These are phyloP conservation scores for Ananas comosus DNA, from an alignment of 176 grass and related monocot genomes.

Conservation along the genomic window DNA sequence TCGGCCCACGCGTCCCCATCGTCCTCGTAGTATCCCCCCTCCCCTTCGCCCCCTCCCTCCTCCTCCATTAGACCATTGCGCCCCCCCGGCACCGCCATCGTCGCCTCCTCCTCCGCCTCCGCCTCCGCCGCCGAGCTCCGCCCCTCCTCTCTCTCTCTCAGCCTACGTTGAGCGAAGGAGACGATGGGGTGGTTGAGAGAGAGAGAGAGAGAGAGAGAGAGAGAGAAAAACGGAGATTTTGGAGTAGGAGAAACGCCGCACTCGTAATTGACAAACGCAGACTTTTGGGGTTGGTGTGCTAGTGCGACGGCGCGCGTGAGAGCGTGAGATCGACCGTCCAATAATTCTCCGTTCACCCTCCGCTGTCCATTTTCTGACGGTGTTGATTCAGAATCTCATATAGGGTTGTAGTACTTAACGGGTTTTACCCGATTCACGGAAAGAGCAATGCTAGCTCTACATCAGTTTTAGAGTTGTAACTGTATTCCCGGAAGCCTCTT, in stretches of 20 bases:
- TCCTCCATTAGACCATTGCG: slow-evolving; percentile 34
- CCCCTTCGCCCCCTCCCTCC: slow-evolving; percentile 21
- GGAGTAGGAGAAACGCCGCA: not conserved
- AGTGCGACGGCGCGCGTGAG: too few relatives aligned
- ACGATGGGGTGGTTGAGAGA: slow-evolving; percentile 1
- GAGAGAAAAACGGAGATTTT: not conserved
- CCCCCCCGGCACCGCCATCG: slow-evolving; percentile 42
- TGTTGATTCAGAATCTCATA: not conserved
- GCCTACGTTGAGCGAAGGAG: not conserved
- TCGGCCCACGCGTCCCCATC: slow-evolving; percentile 41
- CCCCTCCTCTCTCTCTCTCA: not conserved
- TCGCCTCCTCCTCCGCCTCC: not conserved
- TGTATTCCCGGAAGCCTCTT: too few relatives aligned
- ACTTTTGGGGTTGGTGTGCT: too few relatives aligned
- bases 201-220: slow-evolving; percentile 14
- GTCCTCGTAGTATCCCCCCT: slow-evolving; percentile 16
- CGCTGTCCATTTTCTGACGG: not conserved
- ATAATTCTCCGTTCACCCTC: too few relatives aligned
- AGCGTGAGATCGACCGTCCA: too few relatives aligned
- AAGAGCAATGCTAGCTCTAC: too few relatives aligned
- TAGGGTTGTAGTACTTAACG: too few relatives aligned
- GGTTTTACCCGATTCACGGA: too few relatives aligned
- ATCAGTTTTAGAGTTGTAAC: too few relatives aligned
- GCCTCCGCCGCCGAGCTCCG: not conserved
- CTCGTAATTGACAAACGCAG: too few relatives aligned